Evolutionary conservation across 305 asterid genomes (phyloP), one percentile per base, ranked within the genome.

Genomic region (Ilex paraguariensis): DNA sequence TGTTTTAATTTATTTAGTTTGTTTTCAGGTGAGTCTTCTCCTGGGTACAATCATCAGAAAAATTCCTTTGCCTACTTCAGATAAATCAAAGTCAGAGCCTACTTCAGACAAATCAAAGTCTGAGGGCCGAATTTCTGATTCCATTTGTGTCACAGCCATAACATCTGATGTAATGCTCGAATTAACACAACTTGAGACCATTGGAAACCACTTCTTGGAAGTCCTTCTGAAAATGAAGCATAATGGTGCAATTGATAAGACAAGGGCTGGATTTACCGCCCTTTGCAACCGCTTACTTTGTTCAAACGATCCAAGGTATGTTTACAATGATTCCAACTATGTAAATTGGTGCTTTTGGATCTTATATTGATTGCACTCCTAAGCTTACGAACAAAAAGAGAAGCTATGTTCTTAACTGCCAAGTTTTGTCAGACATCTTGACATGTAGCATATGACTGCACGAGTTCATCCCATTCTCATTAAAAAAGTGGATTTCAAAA

Each of bases 201-300:
- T 93, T 71, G 99, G 99, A 61, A 83, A 73, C 84, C 96, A 93
- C 72, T 93, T 93, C 77, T 70, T 93, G 74, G 99, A 90, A 79
- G 97, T 93, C 73, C 95, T 93, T 52, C 77, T 93, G 69, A 93
- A 93, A 84, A 87, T 93, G 99, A 93, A 93, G 80, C 99, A 93
- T 66, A 93, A 68, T 67, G 99, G 99, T 56, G 99, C 99, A 63
- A 90, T 93, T 64, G 97, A 93, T 78, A 93, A 93, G 80, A 93
- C 99, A 50, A 82, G 99, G 83, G 99, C 99, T 56, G 99, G 99
- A 65, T 93, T 93, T 76, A 90, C 99, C 44, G 99, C 99, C 54
- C 87, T 93, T 54, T 93, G 99, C 82, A 93, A 93, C 76, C 97
- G 95, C 63, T 75, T 93, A 76, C 97, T 93, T 62, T 93, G 96